A percentile compares a stretch with the other conserved stretches of the same genome.
phyloP scores from a whole-genome alignment of 2,329 filamentous ascomycete genomes.

The Pyricularia sp. region DNA sequence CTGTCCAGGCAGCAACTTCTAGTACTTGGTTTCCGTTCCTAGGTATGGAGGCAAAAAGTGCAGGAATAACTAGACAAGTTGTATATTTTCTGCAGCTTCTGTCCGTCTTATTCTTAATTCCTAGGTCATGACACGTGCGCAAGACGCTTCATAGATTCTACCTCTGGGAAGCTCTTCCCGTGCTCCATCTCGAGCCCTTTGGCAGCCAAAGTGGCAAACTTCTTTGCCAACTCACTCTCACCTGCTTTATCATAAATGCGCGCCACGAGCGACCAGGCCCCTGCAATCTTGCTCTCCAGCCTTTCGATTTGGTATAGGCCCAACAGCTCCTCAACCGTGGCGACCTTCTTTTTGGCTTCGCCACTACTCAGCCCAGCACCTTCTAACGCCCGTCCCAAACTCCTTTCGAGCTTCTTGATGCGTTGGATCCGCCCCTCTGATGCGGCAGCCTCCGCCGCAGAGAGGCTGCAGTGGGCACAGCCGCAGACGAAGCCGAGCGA shows the following conservation, averaged over 20 bases:
- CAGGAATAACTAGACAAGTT: too few species aligned
- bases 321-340: constrained; percentile 16
- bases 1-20: too few species aligned
- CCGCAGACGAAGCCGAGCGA: constrained; percentile 23
- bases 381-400: constrained; percentile 11
- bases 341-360: constrained; percentile 21
- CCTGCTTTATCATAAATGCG: constrained; percentile 23
- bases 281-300: constrained; percentile 19
- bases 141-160: constrained; percentile 15
- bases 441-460: constrained; percentile 7
- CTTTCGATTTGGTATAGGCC: constrained; percentile 19
- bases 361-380: constrained; percentile 7
- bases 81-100: too few species aligned
- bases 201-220: constrained; percentile 19
- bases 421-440: constrained; percentile 19
- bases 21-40: too few species aligned
- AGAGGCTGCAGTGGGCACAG: constrained; percentile 19
- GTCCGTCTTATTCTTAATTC: too few species aligned
- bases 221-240: constrained; percentile 15
- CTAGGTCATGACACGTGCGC: neutral
- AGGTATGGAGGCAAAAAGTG: too few species aligned
- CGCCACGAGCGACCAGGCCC: constrained; percentile 22
- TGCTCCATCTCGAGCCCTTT: constrained; percentile 19
- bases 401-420: constrained; percentile 15
- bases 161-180: constrained; percentile 15